These are phyloP conservation scores for Xylariaceae sp. DNA, from an alignment of 2,329 filamentous ascomycete species.

Conservation along the genomic window DNA sequence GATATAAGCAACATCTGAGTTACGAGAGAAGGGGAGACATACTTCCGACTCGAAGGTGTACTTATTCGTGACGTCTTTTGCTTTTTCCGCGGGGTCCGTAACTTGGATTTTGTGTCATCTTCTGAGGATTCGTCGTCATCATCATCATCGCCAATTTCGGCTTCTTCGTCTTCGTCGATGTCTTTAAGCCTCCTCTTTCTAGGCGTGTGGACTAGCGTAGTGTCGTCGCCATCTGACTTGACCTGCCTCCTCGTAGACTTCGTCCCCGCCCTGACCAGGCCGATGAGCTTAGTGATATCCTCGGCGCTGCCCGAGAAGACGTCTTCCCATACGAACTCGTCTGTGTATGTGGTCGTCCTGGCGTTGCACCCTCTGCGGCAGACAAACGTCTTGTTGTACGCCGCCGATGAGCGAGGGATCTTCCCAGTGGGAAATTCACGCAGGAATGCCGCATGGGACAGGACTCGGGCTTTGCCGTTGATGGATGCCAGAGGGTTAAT, in stretches of 20 bases:
- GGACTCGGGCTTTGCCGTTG: constrained; percentile 77
- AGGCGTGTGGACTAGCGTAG: constrained; percentile 13
- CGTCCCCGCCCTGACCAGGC: constrained; percentile 65
- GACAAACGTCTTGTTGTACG: constrained; percentile 81
- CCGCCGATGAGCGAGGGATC: constrained; percentile 64
- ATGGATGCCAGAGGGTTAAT: constrained; percentile 82
- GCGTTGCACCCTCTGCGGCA: constrained; percentile 88
- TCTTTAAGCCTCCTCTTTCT: constrained; percentile 11
- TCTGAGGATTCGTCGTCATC: constrained; percentile 30
- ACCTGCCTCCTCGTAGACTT: constrained; percentile 58
- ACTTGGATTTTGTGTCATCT: constrained; percentile 29
- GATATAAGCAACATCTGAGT: constrained; percentile 51
- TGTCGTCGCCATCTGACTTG: constrained; percentile 29
- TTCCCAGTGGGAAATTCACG: constrained; percentile 67
- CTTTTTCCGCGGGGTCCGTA: constrained; percentile 52
- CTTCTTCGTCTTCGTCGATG: constrained; percentile 17
- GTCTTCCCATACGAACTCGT: constrained; percentile 89
- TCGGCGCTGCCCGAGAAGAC: constrained; percentile 62
- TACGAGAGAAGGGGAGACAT: constrained; percentile 9
- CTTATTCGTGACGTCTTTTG: constrained; percentile 43
- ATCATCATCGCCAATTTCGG: constrained; percentile 29
- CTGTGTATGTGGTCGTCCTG: constrained; percentile 81
- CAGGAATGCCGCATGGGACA: constrained; percentile 66
- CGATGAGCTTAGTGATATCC: constrained; percentile 60
- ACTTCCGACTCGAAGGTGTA: constrained; percentile 40